Percentiles rank a stretch among this genome's conserved stretches.
Conservation (phyloP, 768 basidiomycete species). For the Trametes cubensis region DNA sequence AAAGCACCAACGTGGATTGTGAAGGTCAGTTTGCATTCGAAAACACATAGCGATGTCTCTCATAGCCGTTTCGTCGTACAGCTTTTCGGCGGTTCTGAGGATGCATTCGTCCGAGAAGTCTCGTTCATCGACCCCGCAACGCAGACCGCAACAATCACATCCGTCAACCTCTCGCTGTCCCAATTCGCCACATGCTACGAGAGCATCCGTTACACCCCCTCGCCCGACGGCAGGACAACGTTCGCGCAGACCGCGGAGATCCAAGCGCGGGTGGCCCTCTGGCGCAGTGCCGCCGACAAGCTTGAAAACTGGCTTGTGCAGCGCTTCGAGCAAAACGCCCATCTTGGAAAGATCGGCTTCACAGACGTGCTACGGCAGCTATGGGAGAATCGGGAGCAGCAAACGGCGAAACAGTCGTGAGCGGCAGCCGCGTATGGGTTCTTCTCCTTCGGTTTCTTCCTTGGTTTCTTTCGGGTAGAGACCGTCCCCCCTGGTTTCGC, state of each 20-base stretch:
- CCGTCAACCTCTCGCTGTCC: slow-evolving; percentile 92
- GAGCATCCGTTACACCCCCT: slow-evolving; percentile 82
- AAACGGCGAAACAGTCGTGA: slow-evolving; percentile 35
- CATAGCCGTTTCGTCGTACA: slow-evolving; percentile 33
- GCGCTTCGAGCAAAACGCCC: slow-evolving; percentile 91
- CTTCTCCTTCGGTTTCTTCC: slow-evolving; percentile 7
- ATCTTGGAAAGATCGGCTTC: slow-evolving; percentile 85
- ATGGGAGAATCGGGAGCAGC: slow-evolving; percentile 71
- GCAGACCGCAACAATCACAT: slow-evolving; percentile 81
- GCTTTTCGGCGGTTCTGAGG: slow-evolving; percentile 92
- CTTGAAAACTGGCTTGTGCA: slow-evolving; percentile 86
- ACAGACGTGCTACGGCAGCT: slow-evolving; percentile 82
- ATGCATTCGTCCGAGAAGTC: slow-evolving; percentile 93
- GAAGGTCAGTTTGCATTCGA: slow-evolving; percentile 56
- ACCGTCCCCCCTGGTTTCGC: slow-evolving; percentile 18
- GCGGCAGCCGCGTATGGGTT: slow-evolving; percentile 9
- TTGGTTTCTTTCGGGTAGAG: slow-evolving; percentile 19
- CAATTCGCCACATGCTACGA: slow-evolving; percentile 94
- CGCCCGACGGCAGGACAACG: slow-evolving; percentile 60
- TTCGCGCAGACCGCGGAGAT: slow-evolving; percentile 92
- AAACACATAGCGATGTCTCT: background rate
- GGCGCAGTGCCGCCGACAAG: slow-evolving; percentile 79
- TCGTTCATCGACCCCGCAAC: slow-evolving; percentile 87
- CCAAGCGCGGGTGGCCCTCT: slow-evolving; percentile 77
- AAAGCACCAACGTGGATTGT: slow-evolving; percentile 91